Conservation (phyloP, 2,329 filamentous ascomycete species). For the Ophiostoma perfectum region DNA sequence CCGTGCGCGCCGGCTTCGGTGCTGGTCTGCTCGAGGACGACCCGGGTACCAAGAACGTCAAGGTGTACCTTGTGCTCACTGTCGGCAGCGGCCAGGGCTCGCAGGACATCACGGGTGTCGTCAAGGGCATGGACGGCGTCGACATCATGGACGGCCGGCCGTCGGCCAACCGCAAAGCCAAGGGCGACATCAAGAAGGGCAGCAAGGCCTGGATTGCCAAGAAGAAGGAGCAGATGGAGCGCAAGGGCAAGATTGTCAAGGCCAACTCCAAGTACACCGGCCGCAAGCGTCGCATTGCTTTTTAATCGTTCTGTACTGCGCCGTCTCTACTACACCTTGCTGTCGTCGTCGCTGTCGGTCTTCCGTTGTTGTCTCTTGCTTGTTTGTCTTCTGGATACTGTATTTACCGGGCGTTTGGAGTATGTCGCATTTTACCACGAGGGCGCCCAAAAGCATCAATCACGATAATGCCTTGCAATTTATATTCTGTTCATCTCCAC, state of each 20-base stretch:
- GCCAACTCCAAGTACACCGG: slow-evolving; percentile 89
- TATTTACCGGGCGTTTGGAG: slow-evolving; percentile 13
- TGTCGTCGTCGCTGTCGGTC: not conserved
- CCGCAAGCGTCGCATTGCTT: slow-evolving; percentile 77
- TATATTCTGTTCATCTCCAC: not conserved
- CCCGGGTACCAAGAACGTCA: slow-evolving; percentile 90
- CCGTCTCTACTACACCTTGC: not conserved
- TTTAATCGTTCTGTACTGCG: slow-evolving; percentile 36
- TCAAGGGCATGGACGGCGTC: slow-evolving; percentile 82
- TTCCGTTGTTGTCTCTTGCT: not conserved
- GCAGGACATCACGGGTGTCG: slow-evolving; percentile 85
- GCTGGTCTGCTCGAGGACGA: slow-evolving; percentile 94
- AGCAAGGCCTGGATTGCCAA: slow-evolving; percentile 77
- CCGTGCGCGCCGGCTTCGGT: slow-evolving; percentile 89
- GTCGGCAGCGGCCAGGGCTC: slow-evolving; percentile 61
- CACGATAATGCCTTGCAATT: not conserved
- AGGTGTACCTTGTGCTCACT: slow-evolving; percentile 91
- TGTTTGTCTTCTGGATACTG: not conserved
- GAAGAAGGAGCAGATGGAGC: slow-evolving; percentile 90
- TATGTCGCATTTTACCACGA: not conserved
- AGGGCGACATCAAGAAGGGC: slow-evolving; percentile 64
- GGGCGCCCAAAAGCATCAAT: not conserved
- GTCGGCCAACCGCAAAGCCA: slow-evolving; percentile 45
- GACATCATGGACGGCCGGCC: slow-evolving; percentile 68
- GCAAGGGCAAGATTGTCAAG: slow-evolving; percentile 93